A percentile compares a stretch with the other conserved stretches of the same genome.
Conservation (phyloP, 1,284 basidiomycete species). For the Coriolopsis trogii region DNA sequence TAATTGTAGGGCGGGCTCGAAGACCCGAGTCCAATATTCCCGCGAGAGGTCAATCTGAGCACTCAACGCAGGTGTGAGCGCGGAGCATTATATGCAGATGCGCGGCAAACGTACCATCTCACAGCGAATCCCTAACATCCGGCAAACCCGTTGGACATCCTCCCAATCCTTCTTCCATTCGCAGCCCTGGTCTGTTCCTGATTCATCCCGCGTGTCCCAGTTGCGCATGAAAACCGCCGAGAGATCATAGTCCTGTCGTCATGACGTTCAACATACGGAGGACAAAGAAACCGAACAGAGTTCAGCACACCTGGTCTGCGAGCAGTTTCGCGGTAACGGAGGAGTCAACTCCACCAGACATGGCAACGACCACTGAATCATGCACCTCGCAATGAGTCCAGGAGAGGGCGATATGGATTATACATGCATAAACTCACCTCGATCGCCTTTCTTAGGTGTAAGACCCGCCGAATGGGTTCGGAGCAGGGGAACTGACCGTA, state of each 20-base stretch:
- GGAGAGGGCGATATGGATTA: background rate
- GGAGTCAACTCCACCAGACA: constrained; percentile 97
- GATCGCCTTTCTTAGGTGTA: constrained; percentile 28
- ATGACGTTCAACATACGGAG: background rate
- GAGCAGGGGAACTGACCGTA: constrained; percentile 25
- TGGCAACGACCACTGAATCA: constrained; percentile 78
- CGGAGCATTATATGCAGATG: too few relatives aligned
- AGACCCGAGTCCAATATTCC: constrained; percentile 90
- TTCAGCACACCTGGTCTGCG: constrained; percentile 56
- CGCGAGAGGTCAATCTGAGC: constrained; percentile 77
- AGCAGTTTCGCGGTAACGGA: constrained; percentile 81
- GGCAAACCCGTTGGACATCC: constrained; percentile 84
- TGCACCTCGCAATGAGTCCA: background rate
- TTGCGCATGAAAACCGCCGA: constrained; percentile 96
- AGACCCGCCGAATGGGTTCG: constrained; percentile 23
- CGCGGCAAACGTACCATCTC: constrained; percentile 55
- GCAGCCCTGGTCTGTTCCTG: constrained; percentile 76
- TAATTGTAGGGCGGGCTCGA: constrained; percentile 76
- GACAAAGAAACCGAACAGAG: background rate
- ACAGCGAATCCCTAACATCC: constrained; percentile 64
- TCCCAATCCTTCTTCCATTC: constrained; percentile 97
- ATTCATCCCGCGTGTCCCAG: constrained; percentile 83
- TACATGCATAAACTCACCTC: constrained; percentile 19
- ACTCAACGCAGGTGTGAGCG: background rate
- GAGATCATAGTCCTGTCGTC: constrained; percentile 70